These are phyloP conservation scores for Claviceps pusilla DNA, from an alignment of 2,329 filamentous ascomycete genomes.

Conservation along the genomic window DNA sequence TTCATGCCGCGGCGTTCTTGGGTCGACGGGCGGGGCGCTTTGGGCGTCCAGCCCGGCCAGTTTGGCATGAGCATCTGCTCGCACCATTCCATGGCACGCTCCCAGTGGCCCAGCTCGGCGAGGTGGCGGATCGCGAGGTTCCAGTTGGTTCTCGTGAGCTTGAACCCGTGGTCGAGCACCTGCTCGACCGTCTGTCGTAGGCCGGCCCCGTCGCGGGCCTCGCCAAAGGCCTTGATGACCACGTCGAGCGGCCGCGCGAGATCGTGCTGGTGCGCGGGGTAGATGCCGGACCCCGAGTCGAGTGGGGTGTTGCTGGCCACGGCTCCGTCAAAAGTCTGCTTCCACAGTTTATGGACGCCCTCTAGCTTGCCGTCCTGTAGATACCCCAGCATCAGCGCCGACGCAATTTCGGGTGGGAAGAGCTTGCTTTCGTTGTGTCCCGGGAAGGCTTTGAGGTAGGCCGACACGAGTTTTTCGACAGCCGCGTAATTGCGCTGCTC, in stretches of 20 bases:
- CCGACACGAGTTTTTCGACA: slow-evolving; percentile 39
- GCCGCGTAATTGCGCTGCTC: slow-evolving; percentile 33
- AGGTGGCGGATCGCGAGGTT: slow-evolving; percentile 61
- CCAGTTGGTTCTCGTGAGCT: slow-evolving; percentile 63
- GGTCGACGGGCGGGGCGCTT: slow-evolving; percentile 5
- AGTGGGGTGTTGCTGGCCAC: slow-evolving; percentile 18
- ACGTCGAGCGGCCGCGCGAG: slow-evolving; percentile 33
- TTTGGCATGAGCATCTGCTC: slow-evolving; percentile 64
- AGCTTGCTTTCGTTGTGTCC: slow-evolving; percentile 16
- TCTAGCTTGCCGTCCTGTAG: slow-evolving; percentile 40
- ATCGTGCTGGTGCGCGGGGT: slow-evolving; percentile 37
- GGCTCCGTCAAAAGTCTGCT: slow-evolving; percentile 39
- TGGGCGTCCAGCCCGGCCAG: slow-evolving; percentile 56
- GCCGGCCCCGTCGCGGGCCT: slow-evolving; percentile 26
- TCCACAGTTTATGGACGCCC: slow-evolving; percentile 53
- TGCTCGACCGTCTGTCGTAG: slow-evolving; percentile 36
- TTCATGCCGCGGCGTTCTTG: slow-evolving; percentile 24
- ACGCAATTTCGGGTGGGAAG: slow-evolving; percentile 40
- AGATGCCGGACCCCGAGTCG: slow-evolving; percentile 15
- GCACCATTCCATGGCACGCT: slow-evolving; percentile 57
- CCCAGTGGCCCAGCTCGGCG: slow-evolving; percentile 39
- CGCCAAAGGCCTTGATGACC: slow-evolving; percentile 31
- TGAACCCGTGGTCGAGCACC: slow-evolving; percentile 54
- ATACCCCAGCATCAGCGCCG: slow-evolving; percentile 54
- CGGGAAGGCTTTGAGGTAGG: slow-evolving; percentile 32